Evolutionary conservation across 352 stramenopile species (phyloP).

Genomic region (Peronospora belbahrii): DNA sequence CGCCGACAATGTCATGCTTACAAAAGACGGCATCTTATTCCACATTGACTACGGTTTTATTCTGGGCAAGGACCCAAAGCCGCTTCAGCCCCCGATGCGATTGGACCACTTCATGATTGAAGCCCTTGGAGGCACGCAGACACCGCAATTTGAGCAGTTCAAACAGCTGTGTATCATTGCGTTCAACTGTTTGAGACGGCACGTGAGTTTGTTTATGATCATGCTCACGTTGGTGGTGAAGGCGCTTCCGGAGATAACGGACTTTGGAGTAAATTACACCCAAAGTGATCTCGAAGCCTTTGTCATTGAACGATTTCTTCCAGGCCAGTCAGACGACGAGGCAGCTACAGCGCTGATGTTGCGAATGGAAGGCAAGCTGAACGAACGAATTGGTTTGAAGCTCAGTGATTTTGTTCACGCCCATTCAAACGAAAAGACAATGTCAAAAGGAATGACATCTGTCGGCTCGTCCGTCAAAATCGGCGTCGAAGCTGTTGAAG

Average conservation of each 20-base stretch:
- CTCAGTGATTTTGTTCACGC: slow-evolving; percentile 83
- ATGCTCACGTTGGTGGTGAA: slow-evolving; percentile 81
- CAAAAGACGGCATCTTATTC: slow-evolving; percentile 94
- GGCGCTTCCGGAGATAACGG: slow-evolving; percentile 75
- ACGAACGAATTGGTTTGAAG: slow-evolving; percentile 80
- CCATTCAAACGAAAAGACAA: slow-evolving; percentile 79
- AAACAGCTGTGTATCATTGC: slow-evolving; percentile 82
- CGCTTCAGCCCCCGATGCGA: slow-evolving; percentile 94
- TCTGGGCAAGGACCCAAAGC: slow-evolving; percentile 97
- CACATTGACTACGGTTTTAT: slow-evolving; percentile 99
- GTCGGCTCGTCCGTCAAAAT: slow-evolving; percentile 78
- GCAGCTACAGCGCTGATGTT: slow-evolving; percentile 71
- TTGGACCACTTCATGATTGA: slow-evolving; percentile 91
- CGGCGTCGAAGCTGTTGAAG: slow-evolving; percentile 61
- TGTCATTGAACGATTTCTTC: slow-evolving; percentile 75
- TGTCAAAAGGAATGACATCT: slow-evolving; percentile 73
- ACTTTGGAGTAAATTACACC: slow-evolving; percentile 82
- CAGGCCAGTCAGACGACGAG: slow-evolving; percentile 75
- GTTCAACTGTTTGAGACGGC: slow-evolving; percentile 79
- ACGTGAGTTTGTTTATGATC: slow-evolving; percentile 84
- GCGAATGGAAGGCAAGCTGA: slow-evolving; percentile 82
- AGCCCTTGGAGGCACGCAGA: slow-evolving; percentile 70
- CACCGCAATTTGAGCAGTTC: slow-evolving; percentile 76
- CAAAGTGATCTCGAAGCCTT: slow-evolving; percentile 79
- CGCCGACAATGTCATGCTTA: slow-evolving; percentile 99